A percentile compares a stretch with the other conserved stretches of the same genome.
Evolutionary conservation across 768 basidiomycete genomes (phyloP).

Genomic region (Lepiota venenata): DNA sequence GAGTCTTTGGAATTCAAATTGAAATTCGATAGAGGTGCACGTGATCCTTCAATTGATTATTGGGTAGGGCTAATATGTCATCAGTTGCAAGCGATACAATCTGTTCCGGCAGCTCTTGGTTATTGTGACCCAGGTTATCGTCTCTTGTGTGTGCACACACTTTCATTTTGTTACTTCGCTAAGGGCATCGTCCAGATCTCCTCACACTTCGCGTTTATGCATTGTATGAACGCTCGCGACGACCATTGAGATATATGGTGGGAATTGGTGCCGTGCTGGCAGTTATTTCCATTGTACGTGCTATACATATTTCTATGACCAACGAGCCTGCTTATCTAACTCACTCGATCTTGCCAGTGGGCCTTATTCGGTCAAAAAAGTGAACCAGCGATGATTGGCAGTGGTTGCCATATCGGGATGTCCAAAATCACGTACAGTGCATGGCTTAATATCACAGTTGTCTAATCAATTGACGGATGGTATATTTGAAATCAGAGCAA

Average conservation of each 20-base stretch:
- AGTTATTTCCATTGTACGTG: conserved; percentile 30
- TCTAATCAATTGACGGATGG: neutral
- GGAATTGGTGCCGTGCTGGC: conserved; percentile 26
- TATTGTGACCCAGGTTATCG: conserved; percentile 40
- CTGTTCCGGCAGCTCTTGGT: conserved; percentile 39
- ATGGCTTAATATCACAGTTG: no score
- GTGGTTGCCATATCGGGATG: conserved; percentile 34
- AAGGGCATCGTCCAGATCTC: conserved; percentile 26
- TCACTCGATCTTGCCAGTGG: conserved; percentile 32
- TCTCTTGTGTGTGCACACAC: conserved; percentile 35
- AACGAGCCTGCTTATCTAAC: neutral
- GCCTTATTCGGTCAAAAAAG: conserved; percentile 36
- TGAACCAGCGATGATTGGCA: conserved; percentile 16
- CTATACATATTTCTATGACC: neutral
- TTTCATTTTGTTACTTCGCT: neutral
- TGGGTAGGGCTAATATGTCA: neutral
- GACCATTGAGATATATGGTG: conserved; percentile 33
- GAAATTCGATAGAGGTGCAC: conserved; percentile 1
- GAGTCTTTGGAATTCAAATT: neutral
- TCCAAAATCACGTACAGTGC: conserved; percentile 25
- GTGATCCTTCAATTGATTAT: neutral
- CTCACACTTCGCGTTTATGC: conserved; percentile 48
- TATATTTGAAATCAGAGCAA: conserved; percentile 1
- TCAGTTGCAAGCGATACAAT: conserved; percentile 37
- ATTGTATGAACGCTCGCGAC: conserved; percentile 38